Conservation (phyloP, 345 rosid species). For the Hibiscus mutabilis region DNA sequence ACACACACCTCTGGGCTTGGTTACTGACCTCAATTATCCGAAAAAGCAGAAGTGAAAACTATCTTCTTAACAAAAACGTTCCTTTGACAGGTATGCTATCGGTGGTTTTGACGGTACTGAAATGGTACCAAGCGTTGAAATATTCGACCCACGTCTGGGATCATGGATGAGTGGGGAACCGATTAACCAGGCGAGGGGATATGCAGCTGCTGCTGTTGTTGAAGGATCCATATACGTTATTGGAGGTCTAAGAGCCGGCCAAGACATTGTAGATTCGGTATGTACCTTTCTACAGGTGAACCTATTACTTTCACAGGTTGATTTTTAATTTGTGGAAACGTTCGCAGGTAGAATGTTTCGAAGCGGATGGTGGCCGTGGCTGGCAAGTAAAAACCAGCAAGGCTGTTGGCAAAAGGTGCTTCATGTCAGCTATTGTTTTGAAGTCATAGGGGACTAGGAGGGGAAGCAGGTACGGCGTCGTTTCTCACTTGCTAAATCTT, state of each 20-base stretch:
- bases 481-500: too few relatives aligned
- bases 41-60: background rate
- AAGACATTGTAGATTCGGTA: slow-evolving; percentile 44
- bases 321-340: background rate
- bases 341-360: slow-evolving; percentile 62
- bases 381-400: slow-evolving; percentile 41
- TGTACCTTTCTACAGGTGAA: too few relatives aligned
- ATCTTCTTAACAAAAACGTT: background rate
- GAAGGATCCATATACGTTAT: slow-evolving; percentile 47
- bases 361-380: slow-evolving; percentile 58
- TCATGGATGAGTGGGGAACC: slow-evolving; percentile 58
- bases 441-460: background rate
- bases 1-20: too few relatives aligned
- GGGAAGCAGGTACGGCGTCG: too few relatives aligned
- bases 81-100: slow-evolving; percentile 49
- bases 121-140: slow-evolving; percentile 65
- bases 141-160: slow-evolving; percentile 56
- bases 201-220: slow-evolving; percentile 51
- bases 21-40: background rate
- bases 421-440: slow-evolving; percentile 41
- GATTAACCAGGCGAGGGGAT: slow-evolving; percentile 64
- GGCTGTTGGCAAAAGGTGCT: slow-evolving; percentile 54
- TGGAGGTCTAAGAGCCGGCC: slow-evolving; percentile 49
- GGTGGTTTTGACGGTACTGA: slow-evolving; percentile 65
- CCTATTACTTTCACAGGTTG: background rate